Evolutionary conservation across 2,329 filamentous ascomycete species (phyloP).

Genomic region (Exophiala sp.): DNA sequence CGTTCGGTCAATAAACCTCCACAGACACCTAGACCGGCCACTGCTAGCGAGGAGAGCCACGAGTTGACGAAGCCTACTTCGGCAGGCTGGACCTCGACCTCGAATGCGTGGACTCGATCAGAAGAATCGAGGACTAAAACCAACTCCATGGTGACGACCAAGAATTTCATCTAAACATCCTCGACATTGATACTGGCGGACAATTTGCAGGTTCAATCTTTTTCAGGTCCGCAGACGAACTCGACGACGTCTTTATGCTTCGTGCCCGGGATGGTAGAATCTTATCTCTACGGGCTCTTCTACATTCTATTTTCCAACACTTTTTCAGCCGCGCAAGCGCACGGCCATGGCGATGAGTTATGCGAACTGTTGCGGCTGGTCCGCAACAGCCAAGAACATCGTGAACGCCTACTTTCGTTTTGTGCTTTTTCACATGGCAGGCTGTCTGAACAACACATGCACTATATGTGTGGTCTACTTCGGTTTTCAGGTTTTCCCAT

Average conservation of each 20-base stretch:
- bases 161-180: constrained; percentile 19
- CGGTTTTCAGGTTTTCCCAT: no score
- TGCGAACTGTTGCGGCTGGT: neutral
- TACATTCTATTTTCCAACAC: neutral
- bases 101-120: constrained; percentile 7
- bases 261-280: neutral
- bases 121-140: constrained; percentile 12
- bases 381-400: neutral
- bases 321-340: neutral
- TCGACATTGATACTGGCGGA: neutral
- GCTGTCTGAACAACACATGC: no score
- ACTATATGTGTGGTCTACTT: no score
- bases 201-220: neutral
- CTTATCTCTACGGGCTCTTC: no score
- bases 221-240: neutral
- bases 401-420: no score
- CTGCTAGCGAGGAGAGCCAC: constrained; percentile 16
- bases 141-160: constrained; percentile 13
- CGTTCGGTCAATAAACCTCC: constrained; percentile 3
- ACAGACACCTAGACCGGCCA: constrained; percentile 10
- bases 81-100: constrained; percentile 14
- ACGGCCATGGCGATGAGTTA: neutral
- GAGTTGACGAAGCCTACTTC: constrained; percentile 18
- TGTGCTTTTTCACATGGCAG: neutral
- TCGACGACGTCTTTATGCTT: neutral